These are phyloP conservation scores for Citrus cavaleriei DNA, from an alignment of 345 rosid genomes.

Conservation along the genomic window DNA sequence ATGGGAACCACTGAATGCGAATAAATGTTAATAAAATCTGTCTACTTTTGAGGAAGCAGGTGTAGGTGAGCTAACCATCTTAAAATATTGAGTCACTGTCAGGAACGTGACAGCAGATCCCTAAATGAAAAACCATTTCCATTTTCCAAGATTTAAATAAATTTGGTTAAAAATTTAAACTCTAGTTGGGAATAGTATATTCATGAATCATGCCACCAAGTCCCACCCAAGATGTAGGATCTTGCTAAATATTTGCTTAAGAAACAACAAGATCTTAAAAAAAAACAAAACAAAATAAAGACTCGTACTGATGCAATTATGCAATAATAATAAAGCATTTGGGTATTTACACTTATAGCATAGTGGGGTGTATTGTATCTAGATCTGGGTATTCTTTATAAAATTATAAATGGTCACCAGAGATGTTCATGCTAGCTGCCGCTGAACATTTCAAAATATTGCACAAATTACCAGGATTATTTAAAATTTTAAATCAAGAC, in stretches of 20 bases:
- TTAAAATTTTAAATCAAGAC: background rate
- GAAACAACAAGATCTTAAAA: background rate
- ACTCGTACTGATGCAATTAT: too few relatives aligned
- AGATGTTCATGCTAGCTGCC: background rate
- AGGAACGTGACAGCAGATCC: background rate
- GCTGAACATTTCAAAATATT: background rate
- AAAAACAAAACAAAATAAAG: background rate
- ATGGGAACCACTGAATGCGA: background rate
- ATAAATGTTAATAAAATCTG: background rate
- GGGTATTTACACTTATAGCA: too few relatives aligned
- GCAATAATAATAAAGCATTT: too few relatives aligned
- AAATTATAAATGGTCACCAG: background rate
- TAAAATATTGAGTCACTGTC: background rate
- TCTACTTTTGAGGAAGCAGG: background rate
- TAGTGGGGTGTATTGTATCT: too few relatives aligned
- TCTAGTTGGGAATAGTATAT: background rate
- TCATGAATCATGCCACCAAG: background rate
- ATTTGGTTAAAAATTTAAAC: background rate
- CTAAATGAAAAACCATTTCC: too few relatives aligned
- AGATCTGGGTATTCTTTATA: background rate
- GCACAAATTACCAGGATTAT: background rate
- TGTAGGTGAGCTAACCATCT: background rate
- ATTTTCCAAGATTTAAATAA: background rate
- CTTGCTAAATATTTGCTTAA: background rate
- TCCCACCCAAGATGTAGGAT: background rate